These are phyloP conservation scores for Dictyophora rubrovolvata DNA, from an alignment of 768 basidiomycete species.

Conservation along the genomic window DNA sequence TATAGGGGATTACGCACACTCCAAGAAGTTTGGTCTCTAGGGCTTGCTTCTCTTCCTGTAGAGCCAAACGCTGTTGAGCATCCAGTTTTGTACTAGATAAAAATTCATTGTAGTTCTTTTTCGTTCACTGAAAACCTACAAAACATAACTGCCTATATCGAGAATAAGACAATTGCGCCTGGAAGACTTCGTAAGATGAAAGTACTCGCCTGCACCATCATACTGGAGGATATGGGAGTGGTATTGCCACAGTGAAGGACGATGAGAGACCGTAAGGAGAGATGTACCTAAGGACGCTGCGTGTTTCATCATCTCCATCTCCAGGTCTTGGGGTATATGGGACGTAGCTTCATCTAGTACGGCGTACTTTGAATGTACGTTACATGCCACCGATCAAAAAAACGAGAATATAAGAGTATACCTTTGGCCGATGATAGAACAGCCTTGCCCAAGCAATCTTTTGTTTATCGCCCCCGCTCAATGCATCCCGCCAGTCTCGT, in stretches of 20 bases:
- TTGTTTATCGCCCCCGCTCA: slow-evolving; percentile 95
- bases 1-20: slow-evolving; percentile 47
- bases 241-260: slow-evolving; percentile 89
- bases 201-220: slow-evolving; percentile 43
- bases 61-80: slow-evolving; percentile 76
- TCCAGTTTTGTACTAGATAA: slow-evolving; percentile 69
- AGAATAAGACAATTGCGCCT: background rate
- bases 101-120: slow-evolving; percentile 1
- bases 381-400: background rate
- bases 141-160: slow-evolving; percentile 80
- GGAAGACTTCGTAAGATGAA: background rate
- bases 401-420: slow-evolving; percentile 20
- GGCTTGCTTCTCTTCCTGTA: slow-evolving; percentile 91
- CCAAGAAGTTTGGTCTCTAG: slow-evolving; percentile 79
- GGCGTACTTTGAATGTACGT: slow-evolving; percentile 54
- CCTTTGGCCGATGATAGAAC: slow-evolving; percentile 93
- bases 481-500: slow-evolving; percentile 88
- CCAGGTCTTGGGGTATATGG: slow-evolving; percentile 85
- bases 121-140: slow-evolving; percentile 41
- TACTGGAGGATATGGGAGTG: slow-evolving; percentile 84
- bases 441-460: slow-evolving; percentile 94
- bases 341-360: slow-evolving; percentile 96
- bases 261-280: slow-evolving; percentile 88
- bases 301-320: slow-evolving; percentile 91
- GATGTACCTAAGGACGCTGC: slow-evolving; percentile 84